A percentile compares a stretch with the other conserved stretches of the same genome.
Evolutionary conservation across 306 rosid species (phyloP).

Genomic region (Senna siamea): DNA sequence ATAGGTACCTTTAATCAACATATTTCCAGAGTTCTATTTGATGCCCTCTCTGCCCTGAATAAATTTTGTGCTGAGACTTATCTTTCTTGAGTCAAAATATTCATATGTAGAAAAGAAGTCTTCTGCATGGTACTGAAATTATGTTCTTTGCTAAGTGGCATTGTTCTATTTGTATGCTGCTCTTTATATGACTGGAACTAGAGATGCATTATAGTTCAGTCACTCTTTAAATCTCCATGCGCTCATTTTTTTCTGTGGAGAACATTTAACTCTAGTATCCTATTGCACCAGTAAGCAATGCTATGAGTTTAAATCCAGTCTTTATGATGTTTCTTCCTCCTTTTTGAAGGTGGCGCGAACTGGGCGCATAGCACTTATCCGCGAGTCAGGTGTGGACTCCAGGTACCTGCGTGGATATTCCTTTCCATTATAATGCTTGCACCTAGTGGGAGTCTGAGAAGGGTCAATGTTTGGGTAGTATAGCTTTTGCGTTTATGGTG

Average conservation of each 20-base stretch:
- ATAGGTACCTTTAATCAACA: neutral
- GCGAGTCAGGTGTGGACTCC: constrained; percentile 86
- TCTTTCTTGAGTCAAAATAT: no score
- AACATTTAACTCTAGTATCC: neutral
- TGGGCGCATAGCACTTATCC: constrained; percentile 74
- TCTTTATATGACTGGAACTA: neutral
- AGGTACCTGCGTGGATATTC: constrained; percentile 81
- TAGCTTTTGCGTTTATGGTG: constrained; percentile 7
- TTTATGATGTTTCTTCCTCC: neutral
- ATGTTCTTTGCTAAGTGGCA: neutral
- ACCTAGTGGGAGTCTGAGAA: constrained; percentile 1
- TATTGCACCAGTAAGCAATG: neutral
- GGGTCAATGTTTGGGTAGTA: neutral
- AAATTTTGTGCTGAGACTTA: neutral
- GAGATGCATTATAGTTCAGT: neutral
- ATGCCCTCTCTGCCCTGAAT: constrained; percentile 15
- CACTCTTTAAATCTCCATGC: neutral
- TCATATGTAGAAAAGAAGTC: neutral
- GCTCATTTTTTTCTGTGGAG: neutral
- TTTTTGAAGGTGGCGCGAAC: constrained; percentile 81
- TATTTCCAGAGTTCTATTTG: constrained; percentile 7
- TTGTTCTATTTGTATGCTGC: neutral
- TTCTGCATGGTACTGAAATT: neutral
- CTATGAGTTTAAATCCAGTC: neutral
- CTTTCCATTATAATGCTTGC: constrained; percentile 51